Base-by-base conservation (phyloP, 306 rosid species). In the Cucurbita argyrosperma region DNA sequence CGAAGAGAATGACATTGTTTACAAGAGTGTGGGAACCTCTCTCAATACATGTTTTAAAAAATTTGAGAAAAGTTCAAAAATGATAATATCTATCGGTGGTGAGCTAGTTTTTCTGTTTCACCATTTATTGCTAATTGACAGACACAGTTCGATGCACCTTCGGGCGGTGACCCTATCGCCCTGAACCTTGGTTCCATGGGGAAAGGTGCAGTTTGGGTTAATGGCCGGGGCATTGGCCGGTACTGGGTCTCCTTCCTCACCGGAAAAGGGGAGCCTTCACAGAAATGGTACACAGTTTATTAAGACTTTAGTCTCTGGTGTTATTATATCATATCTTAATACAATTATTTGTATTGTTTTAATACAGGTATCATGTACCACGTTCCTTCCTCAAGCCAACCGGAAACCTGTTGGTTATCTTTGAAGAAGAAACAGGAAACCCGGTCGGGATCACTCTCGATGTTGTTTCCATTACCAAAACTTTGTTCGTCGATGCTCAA, bases 121-220 rank as follows among this genome's bases (percentile, higher is more conserved):
- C 26, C 51, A 11, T 74, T n/a, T 18, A 80, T 49, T 75, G 72
- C 53, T 56, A 13, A 40, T 68, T 75, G 68, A 15, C 87, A 91
- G 99, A 88, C 85, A 59, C 77, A 66, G 61, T 94, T 91, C 78
- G 84, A 89, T 77, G 90, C 87, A 76, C 92, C 97, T 10, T 77
- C 64, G 3, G 92, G 95, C 30, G 78, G 75, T 10, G 85, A 89
- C 15, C 95, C 99, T 18, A 55, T 90, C 13, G 91, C 85, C 35
- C 64, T 94, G 43, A 88, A 91, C 77, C 96, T 94, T 49, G 87
- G 86, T 65, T 81, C 95, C n/a, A 89, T 94, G 99, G 96, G 99
- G 66, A 94, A 94, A 76, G 97, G 99, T 60, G 77, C 79, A 61
- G 85, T 74, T 69, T 94, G 96, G 88, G 76, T 94, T 78, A 94